Base-by-base conservation (phyloP, 805 yeast species). In the Yueomyces sp. region DNA sequence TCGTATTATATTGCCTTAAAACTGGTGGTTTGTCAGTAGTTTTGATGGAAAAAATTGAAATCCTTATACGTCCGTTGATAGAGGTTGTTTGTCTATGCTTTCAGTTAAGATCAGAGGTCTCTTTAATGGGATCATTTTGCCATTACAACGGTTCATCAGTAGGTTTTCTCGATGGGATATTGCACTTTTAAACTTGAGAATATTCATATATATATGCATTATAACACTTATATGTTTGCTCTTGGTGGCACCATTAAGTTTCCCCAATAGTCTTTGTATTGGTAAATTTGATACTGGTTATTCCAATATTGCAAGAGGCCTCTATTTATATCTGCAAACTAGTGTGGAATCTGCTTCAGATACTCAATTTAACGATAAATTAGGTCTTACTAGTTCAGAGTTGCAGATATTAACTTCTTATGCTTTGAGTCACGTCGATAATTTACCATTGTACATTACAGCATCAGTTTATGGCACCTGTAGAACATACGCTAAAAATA, bases 351-450 rank as follows among this genome's bases (percentile, higher is more conserved):
- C 47, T 3, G 47, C 49, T 8, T 54, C 52, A 4, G 45, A 59
- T 3, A 48, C 54, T n/a, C 50, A 46, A 39, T 50, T 52, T 26
- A 54, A 56, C 41, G 54, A 57, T 40, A 61, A 60, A 8, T 57
- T 53, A 3, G 61, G 60, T 1, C 42, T 60, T 28, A 57, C 64
- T 2, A 60, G 63, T 4, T 49, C 62, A 4, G 65, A 59, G 42
- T 42, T 58, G 7, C 44, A 45, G 12, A 51, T 59, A 6, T 43
- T 60, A 4, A 52, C 63, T 3, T 47, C 51, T 4, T 60, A 60
- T 41, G 49, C 59, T n/a, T 46, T 48, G 3, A 39, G 45, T 3
- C 59, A 59, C 40, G 50, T 57, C 5, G 37, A 45, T 4, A 38
- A 52, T 42, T 47, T 54, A 3, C 65, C 65, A 3, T 54, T 53